Conservation (phyloP, 2,329 filamentous ascomycete genomes). For the Alternaria triticimaculans region DNA sequence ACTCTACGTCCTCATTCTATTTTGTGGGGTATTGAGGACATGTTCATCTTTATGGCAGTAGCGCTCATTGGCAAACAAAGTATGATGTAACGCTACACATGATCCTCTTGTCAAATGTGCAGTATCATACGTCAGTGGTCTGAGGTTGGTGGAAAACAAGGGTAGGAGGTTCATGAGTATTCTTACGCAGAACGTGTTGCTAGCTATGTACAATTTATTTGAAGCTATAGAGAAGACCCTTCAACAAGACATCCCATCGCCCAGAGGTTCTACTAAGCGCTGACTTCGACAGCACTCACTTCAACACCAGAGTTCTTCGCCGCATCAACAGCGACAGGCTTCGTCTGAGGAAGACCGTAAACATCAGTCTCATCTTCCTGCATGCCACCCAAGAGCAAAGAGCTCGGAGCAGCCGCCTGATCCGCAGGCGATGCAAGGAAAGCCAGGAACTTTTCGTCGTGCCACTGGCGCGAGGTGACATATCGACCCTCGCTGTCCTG, state of each 20-base stretch:
- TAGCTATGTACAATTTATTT: not conserved
- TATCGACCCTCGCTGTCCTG: slow-evolving; percentile 61
- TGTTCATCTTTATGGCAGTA: not conserved
- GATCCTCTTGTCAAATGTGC: not conserved
- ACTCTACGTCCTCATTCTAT: not conserved
- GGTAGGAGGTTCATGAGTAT: not conserved
- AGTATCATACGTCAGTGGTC: not conserved
- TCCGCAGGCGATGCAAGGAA: slow-evolving; percentile 27
- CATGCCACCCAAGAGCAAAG: slow-evolving; percentile 11
- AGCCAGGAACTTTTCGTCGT: slow-evolving; percentile 44
- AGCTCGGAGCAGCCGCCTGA: slow-evolving; percentile 11
- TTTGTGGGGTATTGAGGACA: not conserved
- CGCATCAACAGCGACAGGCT: not conserved
- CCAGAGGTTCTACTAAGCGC: not conserved
- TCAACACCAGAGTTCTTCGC: not conserved
- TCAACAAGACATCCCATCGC: not conserved
- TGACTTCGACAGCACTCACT: slow-evolving; percentile 7
- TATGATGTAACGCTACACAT: not conserved
- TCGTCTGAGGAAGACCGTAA: not conserved
- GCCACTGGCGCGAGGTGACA: slow-evolving; percentile 56
- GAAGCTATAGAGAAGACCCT: not conserved
- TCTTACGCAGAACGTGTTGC: not conserved
- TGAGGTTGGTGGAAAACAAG: not conserved
- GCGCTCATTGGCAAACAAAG: not conserved
- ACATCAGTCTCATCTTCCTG: slow-evolving; percentile 11